Base-by-base conservation (phyloP, 73 alveolate species). In the Uronychia setigera region DNA sequence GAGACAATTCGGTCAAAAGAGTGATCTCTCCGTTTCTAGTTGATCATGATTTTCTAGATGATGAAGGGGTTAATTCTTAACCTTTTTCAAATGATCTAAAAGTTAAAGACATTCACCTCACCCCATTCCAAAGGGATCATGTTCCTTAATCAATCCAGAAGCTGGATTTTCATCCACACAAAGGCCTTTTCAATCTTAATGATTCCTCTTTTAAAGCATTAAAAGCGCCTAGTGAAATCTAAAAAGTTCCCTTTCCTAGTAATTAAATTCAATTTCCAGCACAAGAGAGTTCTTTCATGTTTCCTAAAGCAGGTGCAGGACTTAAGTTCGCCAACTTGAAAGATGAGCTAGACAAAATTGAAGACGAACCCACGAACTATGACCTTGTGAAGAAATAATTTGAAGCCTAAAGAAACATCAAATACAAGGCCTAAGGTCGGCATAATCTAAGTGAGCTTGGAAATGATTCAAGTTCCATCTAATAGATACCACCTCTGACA, bases 351-450 rank as follows among this genome's bases (percentile, higher is more conserved):
- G 67, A 46, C 5, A 46, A 46, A 46, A 11, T 46, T 11, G 67
- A 46, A 46, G 67, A 46, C 67, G 67, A 46, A 46, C 67, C 67
- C 67, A 46, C 67, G 67, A 46, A 46, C 67, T 46, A 46, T 19
- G 67, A 46, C 67, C 19, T 11, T 46, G 67, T 46, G n/a, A 46
- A 46, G 19, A 46, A 46, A 19, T 46, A 46, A 46, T 46, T 46
- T 46, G 67, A 5, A 5, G 67, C 67, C 19, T 46, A 46, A 19
- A 46, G 67, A 19, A 46, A 46, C 67, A 5, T 46, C 19, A 46
- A 19, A 46, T 46, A 46, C 67, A 46, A 46, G n/a, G n/a, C n/a
- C n/a, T n/a, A n/a, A n/a, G n/a, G n/a, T n/a, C n/a, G n/a, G n/a
- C n/a, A n/a, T n/a, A n/a, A n/a, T n/a, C n/a, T n/a, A n/a, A n/a